A percentile compares a stretch with the other conserved stretches of the same genome.
These are phyloP conservation scores for Saccharomycopsis sp. DNA, from an alignment of 805 yeast species.

Conservation along the genomic window DNA sequence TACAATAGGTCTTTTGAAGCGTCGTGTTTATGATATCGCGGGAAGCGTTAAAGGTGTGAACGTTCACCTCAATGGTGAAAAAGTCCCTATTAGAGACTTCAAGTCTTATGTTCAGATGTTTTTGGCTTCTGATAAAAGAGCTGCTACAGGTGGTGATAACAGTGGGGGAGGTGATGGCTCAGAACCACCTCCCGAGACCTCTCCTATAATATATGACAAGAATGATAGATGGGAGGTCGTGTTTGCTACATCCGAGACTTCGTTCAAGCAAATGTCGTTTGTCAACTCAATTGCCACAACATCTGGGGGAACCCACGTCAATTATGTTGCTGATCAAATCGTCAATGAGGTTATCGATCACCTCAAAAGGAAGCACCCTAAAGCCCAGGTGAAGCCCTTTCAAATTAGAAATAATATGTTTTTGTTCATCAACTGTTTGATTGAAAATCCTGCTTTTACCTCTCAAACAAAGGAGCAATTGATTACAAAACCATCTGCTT, in stretches of 20 bases:
- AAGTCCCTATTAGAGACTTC: constrained; percentile 62
- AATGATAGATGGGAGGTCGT: constrained; percentile 95
- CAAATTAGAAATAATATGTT: constrained; percentile 90
- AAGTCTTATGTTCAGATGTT: constrained; percentile 85
- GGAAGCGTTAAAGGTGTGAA: constrained; percentile 83
- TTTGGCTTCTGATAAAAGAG: constrained; percentile 54
- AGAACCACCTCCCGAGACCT: constrained; percentile 34
- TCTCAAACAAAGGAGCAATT: constrained; percentile 96
- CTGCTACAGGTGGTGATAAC: background rate
- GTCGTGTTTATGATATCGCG: constrained; percentile 93
- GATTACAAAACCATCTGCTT: constrained; percentile 80
- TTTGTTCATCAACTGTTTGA: constrained; percentile 79
- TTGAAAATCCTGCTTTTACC: constrained; percentile 95
- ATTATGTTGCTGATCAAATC: constrained; percentile 74
- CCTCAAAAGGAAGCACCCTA: constrained; percentile 57
- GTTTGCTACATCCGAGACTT: constrained; percentile 84
- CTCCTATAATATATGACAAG: constrained; percentile 68
- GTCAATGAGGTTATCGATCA: constrained; percentile 66
- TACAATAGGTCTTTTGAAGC: constrained; percentile 69
- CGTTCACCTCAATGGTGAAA: constrained; percentile 69
- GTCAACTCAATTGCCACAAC: constrained; percentile 98
- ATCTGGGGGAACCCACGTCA: constrained; percentile 93
- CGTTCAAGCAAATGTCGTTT: constrained; percentile 89
- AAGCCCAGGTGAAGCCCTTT: constrained; percentile 70
- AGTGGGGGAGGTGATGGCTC: constrained; percentile 21